These are phyloP conservation scores for Penicillium corylophilum DNA, from an alignment of 2,329 filamentous ascomycete species.

Conservation along the genomic window DNA sequence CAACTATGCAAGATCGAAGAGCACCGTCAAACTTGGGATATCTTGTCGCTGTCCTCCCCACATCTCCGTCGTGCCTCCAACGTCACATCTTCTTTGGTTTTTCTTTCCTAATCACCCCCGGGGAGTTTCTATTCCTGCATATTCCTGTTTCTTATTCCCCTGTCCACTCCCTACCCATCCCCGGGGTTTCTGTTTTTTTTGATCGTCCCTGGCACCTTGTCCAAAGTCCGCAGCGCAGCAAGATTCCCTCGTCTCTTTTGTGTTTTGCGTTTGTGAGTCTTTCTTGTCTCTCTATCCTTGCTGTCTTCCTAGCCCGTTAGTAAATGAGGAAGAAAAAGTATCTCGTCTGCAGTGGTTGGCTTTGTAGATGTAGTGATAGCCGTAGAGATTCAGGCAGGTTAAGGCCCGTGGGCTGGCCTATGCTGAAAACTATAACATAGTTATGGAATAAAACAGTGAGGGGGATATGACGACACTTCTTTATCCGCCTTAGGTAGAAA, in stretches of 20 bases:
- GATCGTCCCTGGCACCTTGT: constrained; percentile 28
- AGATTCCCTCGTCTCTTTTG: constrained; percentile 42
- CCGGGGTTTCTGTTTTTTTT: constrained; percentile 20
- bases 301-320: constrained; percentile 31
- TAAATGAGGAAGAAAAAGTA: constrained; percentile 35
- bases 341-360: constrained; percentile 1
- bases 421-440: too few species aligned
- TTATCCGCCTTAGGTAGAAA: too few species aligned
- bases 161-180: constrained; percentile 23
- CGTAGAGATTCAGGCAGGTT: too few species aligned
- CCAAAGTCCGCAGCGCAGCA: constrained; percentile 41
- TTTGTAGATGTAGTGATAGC: too few species aligned
- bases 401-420: too few species aligned
- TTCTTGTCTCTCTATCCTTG: constrained; percentile 24
- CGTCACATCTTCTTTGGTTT: constrained; percentile 16
- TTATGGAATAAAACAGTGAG: too few species aligned
- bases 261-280: constrained; percentile 24
- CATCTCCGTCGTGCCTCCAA: not conserved
- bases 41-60: constrained; percentile 4
- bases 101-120: constrained; percentile 14
- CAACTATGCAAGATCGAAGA: constrained; percentile 27
- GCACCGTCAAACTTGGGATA: constrained; percentile 12
- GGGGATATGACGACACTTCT: too few species aligned
- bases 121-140: constrained; percentile 26
- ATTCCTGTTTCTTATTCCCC: constrained; percentile 22